Conservation (phyloP, 140 eudicot genomes). For the Erigeron philadelphicus region DNA sequence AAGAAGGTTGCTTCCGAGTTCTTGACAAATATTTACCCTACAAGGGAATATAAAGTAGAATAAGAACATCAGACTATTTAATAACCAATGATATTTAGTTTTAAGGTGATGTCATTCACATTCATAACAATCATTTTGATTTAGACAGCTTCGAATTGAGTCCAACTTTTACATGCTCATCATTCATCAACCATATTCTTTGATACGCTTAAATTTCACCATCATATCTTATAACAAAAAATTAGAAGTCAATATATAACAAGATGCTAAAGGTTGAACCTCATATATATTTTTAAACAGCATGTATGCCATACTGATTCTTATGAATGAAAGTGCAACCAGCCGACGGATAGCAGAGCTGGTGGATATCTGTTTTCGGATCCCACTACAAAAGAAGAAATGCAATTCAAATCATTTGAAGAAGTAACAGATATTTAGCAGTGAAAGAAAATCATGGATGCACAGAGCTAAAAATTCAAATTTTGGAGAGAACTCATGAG, state of each 20-base stretch:
- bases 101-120: not conserved
- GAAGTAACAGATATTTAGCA: conserved; percentile 9
- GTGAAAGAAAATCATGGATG: conserved; percentile 10
- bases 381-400: conserved; percentile 60
- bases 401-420: not conserved
- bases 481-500: not conserved
- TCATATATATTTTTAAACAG: conserved; percentile 76
- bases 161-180: not conserved
- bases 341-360: conserved; percentile 62
- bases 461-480: not conserved
- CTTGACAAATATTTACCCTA: conserved; percentile 76
- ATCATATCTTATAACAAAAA: conserved; percentile 13
- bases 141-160: not conserved
- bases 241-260: conserved; percentile 17
- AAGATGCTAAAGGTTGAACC: conserved; percentile 43
- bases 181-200: conserved; percentile 6
- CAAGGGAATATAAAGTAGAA: conserved; percentile 19
- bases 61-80: conserved; percentile 17
- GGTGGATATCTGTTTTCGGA: conserved; percentile 73
- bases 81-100: not conserved
- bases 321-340: conserved; percentile 57
- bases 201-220: conserved; percentile 1
- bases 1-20: conserved; percentile 52
- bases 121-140: not conserved
- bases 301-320: conserved; percentile 88